Base-by-base conservation (phyloP, 306 rosid species). In the Vigna trinervia region DNA sequence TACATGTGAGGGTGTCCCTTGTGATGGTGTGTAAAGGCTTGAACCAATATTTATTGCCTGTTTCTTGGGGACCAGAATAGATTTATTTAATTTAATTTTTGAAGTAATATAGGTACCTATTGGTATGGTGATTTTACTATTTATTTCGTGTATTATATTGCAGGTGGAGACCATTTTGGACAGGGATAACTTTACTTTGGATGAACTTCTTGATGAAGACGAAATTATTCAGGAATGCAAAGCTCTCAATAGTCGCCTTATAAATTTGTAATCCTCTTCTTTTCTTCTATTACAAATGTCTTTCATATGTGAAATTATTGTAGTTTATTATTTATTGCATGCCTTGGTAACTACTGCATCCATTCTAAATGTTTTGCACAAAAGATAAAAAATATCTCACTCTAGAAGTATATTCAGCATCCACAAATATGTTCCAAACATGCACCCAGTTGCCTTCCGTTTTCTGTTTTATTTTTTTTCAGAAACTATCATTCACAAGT, bases 101-200 rank as follows among this genome's bases (percentile, higher is more conserved):
- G 50, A 34, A 20, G 17, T 73, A 23, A 61, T 71, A 50, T 59
- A 64, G 56, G 20, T 72, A 5, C 48, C 51, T 36, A 38, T 47
- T 48, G 41, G 43, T 28, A 26, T 48, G 26, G 53, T 43, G 59
- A 22, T 73, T 69, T 61, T 28, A 22, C 59, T 83, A 51, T 10
- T 17, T 73, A 15, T 78, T 38, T 69, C 51, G 66, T 54, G 30
- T 92, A 60, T 78, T 65, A 50, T 10, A 38, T 74, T 88, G 78
- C 88, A 96, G 99, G 96, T 96, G 89, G 99, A 96, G 94, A 91
- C 98, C 34, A 88, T 96, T 79, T 87, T 96, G 93, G 99, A 96
- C 75, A 93, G 80, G 89, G 99, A 93, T 3, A 88, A 86, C 83
- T 96, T 85, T 78, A 86, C 97, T 11, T 82, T 96, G 87, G 99